Evolutionary conservation across 768 basidiomycete genomes (phyloP), one percentile per base, ranked within the genome.

Genomic region (Saitozyma sp.): DNA sequence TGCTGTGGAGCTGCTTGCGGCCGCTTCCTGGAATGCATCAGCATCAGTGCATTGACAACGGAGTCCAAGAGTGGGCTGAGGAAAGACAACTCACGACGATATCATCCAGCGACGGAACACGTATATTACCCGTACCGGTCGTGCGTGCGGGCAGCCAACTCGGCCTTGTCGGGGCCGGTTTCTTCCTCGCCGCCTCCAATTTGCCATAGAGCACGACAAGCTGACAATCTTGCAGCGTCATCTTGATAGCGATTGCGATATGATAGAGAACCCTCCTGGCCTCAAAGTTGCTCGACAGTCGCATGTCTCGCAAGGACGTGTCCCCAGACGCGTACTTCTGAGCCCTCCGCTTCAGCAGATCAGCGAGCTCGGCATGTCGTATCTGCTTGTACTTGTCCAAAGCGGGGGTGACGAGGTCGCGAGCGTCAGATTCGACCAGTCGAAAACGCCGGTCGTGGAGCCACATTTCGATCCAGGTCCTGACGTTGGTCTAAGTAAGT

Each of bases 161-260:
- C 45, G 13, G 45, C n/a, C 6, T 46, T 6, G 45, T 17, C 45
- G n/a, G 45, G 45, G 11, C 11, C 45, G 45, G n/a, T 8, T 39
- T 46, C 17, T 45, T 39, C 11, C 41, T 57, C 43, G 17, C 52
- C 14, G 20, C 13, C 14, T 51, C 42, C 16, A 67, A 40, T 39
- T 50, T 58, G 43, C 53, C 50, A n/a, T 67, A 40, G 6, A 61
- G 59, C 14, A 58, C 50, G n/a, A 61, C 61, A 17, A 66, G 10
- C 37, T 29, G n/a, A 49, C 56, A 62, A 42, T 70, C 68, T 61
- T 70, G 62, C 9, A 62, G 41, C 17, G 68, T 59, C 42, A 67
- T 38, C 51, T 65, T 68, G 46, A 68, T 67, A 14, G 68, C 60
- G 19, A 67, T 50, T 4, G 66, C 68, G 8, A 66, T 55, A 9